Base-by-base conservation (phyloP, 192 early-diverging fungal species). In the Coemansia sp. region DNA sequence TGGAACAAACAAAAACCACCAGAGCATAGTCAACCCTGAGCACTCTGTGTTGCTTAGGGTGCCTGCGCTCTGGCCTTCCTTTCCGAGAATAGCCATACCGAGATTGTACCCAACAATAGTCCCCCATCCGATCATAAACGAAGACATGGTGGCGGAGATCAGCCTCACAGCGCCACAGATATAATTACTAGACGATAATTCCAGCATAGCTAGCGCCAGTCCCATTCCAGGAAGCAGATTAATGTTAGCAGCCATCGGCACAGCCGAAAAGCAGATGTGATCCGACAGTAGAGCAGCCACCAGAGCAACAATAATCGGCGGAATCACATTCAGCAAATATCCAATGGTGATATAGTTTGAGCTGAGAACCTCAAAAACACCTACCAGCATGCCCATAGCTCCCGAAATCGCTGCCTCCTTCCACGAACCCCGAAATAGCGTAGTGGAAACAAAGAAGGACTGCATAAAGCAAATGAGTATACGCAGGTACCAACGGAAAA, bases 91-190 rank as follows among this genome's bases (percentile, higher is more conserved):
- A 44, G 82, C 80, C 60, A 85, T 79, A 23, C 75, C 81, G 26
- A 89, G 67, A 18, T 65, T 65, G 34, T 83, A 68, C 0, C 87
- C 87, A 32, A 90, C 83, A 6, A 74, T 76, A 5, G 87, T 71
- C 31, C 89, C 87, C 67, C 85, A 91, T 7, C 85, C 90, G 16
- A 90, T 68, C 62, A 88, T 83, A 67, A 91, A 81, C 7, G 91
- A 88, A 10, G 86, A 87, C 76, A 93, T 90, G 1, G 92, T 73
- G 2, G 91, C 86, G 28, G 88, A 83, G 32, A 93, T 82, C 65
- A 93, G 71, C 12, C 90, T 82, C 3, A 96, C 89, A 0, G 88
- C 85, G 16, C 94, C 94, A 32, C 88, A 91, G 27, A 94, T 85
- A 56, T 93, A 76, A 63, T 96, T 96, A 49, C 89, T 84, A 0